Evolutionary conservation across 2,329 filamentous ascomycete species (phyloP).

Genomic region (Colletotrichum liaoningense): DNA sequence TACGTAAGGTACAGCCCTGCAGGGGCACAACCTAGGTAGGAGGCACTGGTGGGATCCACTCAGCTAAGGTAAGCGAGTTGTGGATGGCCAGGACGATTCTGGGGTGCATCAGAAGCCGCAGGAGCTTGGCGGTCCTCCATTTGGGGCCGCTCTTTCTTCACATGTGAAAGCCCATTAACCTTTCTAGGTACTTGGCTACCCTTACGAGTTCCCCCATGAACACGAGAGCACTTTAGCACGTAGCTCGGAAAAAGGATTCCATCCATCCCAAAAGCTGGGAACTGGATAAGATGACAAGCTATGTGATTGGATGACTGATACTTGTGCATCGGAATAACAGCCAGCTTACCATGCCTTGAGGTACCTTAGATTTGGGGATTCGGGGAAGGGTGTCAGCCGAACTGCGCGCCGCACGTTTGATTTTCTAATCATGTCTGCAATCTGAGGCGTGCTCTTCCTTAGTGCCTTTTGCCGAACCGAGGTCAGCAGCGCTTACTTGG

Average conservation of each 20-base stretch:
- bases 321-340: background rate
- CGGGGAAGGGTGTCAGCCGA: slow-evolving; percentile 2
- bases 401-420: slow-evolving; percentile 4
- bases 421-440: background rate
- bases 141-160: background rate
- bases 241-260: background rate
- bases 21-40: background rate
- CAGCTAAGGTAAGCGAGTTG: background rate
- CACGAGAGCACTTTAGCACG: background rate
- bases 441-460: background rate
- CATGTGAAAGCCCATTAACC: slow-evolving; percentile 25
- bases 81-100: background rate
- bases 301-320: slow-evolving; percentile 6
- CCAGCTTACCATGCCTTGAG: background rate
- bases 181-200: too few species aligned
- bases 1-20: background rate
- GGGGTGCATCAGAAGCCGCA: slow-evolving; percentile 19
- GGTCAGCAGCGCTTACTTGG: slow-evolving; percentile 13
- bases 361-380: background rate
- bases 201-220: background rate
- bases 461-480: slow-evolving; percentile 24
- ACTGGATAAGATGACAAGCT: background rate
- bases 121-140: background rate
- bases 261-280: background rate
- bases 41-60: background rate